Evolutionary conservation across 441 rosid species (phyloP), one percentile per base, ranked within the genome.

Genomic region (Populus hybrid): DNA sequence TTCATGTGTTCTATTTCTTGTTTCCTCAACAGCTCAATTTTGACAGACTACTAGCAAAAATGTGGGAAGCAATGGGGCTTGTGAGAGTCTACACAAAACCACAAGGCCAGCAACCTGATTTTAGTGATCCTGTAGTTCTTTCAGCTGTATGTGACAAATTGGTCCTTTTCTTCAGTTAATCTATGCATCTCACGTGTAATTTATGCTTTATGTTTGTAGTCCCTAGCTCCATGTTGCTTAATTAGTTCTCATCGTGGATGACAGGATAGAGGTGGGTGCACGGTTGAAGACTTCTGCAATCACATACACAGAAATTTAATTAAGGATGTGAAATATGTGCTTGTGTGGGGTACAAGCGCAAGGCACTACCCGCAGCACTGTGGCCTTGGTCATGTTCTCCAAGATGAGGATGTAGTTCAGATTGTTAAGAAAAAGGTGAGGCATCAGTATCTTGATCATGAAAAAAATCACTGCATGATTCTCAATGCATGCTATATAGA

Each of bases 41-140:
- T 21, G 98, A 96, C 85, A 92, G 99, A 90, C 83, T 96, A 78
- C 98, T 96, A 35, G 86, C 98, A 73, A 96, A 89, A 83, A 92
- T 96, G 98, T 96, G 99, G 98, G 97, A 93, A 45, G 96, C 86
- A 79, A 96, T 96, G 99, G 96, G 90, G 70, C 93, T 96, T 71
- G 96, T 96, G 79, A 91, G 99, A 89, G 88, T 92, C 81, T 94
- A 93, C 83, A 89, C 99, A 14, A 94, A 96, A 88, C 98, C 98
- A 63, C 98, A 96, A 85, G 98, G 98, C 80, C 99, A 94, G 85
- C 99, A 94, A 79, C 98, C 98, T 78, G 98, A 96, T 86, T 96
- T 96, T 68, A 77, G 85, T 3, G 98, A 96, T 72, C 98, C 98
- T 67, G 90, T 86, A 10, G 99, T 96, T 85, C 92, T 96, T 72